Base-by-base conservation (phyloP, 805 yeast genomes). In the Pichia membranifaciens region DNA sequence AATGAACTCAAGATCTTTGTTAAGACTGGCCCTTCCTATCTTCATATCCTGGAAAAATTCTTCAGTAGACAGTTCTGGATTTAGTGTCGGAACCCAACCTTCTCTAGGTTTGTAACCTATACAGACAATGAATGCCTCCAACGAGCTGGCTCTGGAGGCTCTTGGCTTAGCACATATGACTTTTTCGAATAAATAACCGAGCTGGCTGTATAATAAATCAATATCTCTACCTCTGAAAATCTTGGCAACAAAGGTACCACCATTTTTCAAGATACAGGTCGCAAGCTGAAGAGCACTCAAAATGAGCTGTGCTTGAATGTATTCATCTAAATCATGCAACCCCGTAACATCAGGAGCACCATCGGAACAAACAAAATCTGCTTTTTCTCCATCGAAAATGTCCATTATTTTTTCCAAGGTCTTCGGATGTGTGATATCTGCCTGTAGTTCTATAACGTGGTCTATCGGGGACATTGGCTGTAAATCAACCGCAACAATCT, bases 321-420 rank as follows among this genome's bases (percentile, higher is more conserved):
- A 93, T 65, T 93, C 99, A 64, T 93, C 99, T 50, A 93, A 71
- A 66, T 93, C 99, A 62, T 93, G 99, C 44, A 93, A 67, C 0
- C 99, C 99, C 0, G 99, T 93, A 20, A 93, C 99, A 67, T 93
- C 99, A 2, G 99, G 99, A 0, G 99, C 99, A 48, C 99, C 99
- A 64, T 93, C 98, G 58, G 95, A 84, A 58, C 96, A 88, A 0
- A 93, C 96, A 62, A 91, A 84, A 65, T 93, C 99, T 0, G 98
- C 98, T 47, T 85, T 82, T 55, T 87, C 87, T 35, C 96, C 96
- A 20, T 87, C 95, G 69, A 93, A 93, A 36, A 84, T 75, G 31
- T 82, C 84, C 55, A 87, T 66, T 39, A 93, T 93, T 58, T 73
- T 76, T 33, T 75, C 75, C 44, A 93, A 72, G 0, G 99, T 93